phyloP scores from a whole-genome alignment of 2,329 filamentous ascomycete species.

The Colletotrichum chrysophilum region DNA sequence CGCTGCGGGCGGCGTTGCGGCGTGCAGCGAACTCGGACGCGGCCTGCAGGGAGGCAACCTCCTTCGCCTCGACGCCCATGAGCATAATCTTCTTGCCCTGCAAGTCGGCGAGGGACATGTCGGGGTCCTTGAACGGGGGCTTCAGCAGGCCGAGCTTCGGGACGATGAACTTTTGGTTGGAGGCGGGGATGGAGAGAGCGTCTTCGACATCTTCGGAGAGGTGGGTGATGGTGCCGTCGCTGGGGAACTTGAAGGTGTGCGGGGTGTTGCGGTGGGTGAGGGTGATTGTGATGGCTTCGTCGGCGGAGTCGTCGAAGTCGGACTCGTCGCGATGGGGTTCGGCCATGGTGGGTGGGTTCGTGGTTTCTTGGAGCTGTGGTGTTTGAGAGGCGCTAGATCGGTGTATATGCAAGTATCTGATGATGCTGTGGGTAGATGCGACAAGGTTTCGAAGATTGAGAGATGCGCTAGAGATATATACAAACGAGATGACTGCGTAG shows the following conservation, averaged over 20 bases:
- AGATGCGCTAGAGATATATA: not conserved
- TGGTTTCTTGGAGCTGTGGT: not conserved
- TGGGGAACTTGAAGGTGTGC: slow-evolving; percentile 48
- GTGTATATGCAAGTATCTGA: slow-evolving; percentile 21
- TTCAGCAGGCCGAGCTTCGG: slow-evolving; percentile 70
- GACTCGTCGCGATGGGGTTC: slow-evolving; percentile 14
- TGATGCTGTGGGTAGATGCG: slow-evolving; percentile 15
- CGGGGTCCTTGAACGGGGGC: slow-evolving; percentile 65
- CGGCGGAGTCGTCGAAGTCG: slow-evolving; percentile 20
- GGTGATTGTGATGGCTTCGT: slow-evolving; percentile 43
- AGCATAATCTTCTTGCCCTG: slow-evolving; percentile 66
- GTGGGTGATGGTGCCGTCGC: slow-evolving; percentile 57
- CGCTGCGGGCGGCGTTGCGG: slow-evolving; percentile 47
- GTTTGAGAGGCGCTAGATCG: not conserved
- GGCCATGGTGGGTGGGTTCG: slow-evolving; percentile 5
- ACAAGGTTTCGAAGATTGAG: not conserved
- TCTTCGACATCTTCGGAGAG: slow-evolving; percentile 64
- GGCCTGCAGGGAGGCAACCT: slow-evolving; percentile 59
- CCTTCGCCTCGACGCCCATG: slow-evolving; percentile 66
- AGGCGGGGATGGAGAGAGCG: slow-evolving; percentile 61
- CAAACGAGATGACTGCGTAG: not conserved
- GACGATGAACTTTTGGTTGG: slow-evolving; percentile 73
- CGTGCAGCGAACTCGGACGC: slow-evolving; percentile 54
- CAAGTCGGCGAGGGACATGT: slow-evolving; percentile 53
- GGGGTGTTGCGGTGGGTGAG: slow-evolving; percentile 52